Evolutionary conservation across 2,329 filamentous ascomycete genomes (phyloP).

Genomic region (Penicillium sp.): DNA sequence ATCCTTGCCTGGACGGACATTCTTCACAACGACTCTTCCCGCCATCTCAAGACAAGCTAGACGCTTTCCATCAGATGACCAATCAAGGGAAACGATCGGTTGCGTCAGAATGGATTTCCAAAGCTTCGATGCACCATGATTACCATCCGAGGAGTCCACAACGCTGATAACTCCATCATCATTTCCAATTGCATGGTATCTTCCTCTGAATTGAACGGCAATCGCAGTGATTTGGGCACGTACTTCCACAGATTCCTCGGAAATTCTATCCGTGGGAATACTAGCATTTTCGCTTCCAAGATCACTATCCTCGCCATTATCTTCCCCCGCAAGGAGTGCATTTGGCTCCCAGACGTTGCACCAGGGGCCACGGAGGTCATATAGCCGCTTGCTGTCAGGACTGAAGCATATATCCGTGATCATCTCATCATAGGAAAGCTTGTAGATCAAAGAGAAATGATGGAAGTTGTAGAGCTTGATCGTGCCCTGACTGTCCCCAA

Average conservation of each 20-base stretch:
- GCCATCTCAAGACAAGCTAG: not conserved
- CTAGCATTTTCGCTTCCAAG: constrained; percentile 4
- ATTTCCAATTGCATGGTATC: not conserved
- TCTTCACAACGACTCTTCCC: not conserved
- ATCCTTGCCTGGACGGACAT: not conserved
- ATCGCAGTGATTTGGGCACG: not conserved
- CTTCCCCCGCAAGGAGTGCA: not conserved
- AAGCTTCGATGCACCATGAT: not conserved
- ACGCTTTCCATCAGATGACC: not conserved
- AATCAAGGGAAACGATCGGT: not conserved
- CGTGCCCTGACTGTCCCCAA: not conserved
- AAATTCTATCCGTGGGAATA: not conserved
- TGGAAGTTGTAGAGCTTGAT: not conserved
- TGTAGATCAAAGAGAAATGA: constrained; percentile 1
- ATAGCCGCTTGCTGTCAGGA: constrained; percentile 37
- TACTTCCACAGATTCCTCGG: constrained; percentile 3
- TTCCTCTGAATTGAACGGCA: not conserved
- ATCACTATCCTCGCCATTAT: constrained; percentile 1
- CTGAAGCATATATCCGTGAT: constrained; percentile 35
- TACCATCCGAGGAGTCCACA: not conserved
- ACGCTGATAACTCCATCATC: not conserved
- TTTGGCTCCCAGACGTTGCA: constrained; percentile 46
- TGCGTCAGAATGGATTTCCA: not conserved
- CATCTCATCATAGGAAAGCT: constrained; percentile 23
- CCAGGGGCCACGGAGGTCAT: constrained; percentile 40